Conservation (phyloP, 306 rosid genomes). For the Citrullus colocynthis region DNA sequence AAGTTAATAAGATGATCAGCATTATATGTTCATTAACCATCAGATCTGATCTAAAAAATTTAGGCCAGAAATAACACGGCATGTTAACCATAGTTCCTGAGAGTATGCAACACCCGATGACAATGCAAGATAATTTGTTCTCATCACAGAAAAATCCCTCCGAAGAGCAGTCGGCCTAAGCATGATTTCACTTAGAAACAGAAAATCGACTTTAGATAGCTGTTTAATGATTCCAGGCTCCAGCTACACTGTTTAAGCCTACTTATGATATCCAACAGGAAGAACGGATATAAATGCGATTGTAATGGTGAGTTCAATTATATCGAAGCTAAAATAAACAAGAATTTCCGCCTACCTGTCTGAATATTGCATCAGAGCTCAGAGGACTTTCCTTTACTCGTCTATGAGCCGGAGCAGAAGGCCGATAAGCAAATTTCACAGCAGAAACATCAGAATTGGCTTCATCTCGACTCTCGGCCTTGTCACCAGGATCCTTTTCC, state of each 20-base stretch:
- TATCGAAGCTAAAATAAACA: background rate
- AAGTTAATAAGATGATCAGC: background rate
- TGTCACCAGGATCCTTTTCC: constrained; percentile 12
- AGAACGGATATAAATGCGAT: background rate
- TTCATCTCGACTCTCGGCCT: constrained; percentile 8
- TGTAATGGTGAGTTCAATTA: background rate
- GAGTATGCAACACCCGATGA: background rate
- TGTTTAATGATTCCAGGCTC: background rate
- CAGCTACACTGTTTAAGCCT: background rate
- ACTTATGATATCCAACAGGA: background rate
- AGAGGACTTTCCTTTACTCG: constrained; percentile 77
- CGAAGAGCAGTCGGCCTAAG: background rate
- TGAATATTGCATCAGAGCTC: constrained; percentile 74
- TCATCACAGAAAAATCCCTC: background rate
- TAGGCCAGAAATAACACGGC: background rate
- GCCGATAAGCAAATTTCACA: constrained; percentile 37
- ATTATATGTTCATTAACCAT: background rate
- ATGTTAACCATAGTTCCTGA: background rate
- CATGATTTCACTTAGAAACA: background rate
- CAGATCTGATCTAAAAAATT: background rate
- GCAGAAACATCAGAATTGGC: constrained; percentile 15
- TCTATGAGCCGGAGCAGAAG: constrained; percentile 75
- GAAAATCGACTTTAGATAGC: background rate
- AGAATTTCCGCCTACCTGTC: constrained; percentile 36
- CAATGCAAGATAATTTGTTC: background rate